phyloP scores from a whole-genome alignment of 2,329 filamentous ascomycete genomes.

The Colletotrichum cereale region DNA sequence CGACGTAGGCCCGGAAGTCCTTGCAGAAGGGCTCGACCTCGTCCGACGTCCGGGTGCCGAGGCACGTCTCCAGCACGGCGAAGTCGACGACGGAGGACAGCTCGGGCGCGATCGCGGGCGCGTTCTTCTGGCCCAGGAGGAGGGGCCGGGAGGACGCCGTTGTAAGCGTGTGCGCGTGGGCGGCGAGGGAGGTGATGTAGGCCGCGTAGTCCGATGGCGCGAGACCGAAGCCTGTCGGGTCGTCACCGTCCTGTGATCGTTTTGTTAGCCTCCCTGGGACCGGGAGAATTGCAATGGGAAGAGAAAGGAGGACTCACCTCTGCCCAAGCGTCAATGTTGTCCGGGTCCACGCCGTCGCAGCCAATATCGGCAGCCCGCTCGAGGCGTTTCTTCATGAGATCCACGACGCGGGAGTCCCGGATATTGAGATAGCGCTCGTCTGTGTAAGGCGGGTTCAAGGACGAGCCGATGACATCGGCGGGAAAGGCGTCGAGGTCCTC shows the following conservation, averaged over 20 bases:
- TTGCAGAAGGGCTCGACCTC: conserved; percentile 47
- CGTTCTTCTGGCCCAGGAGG: conserved; percentile 52
- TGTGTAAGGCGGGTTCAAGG: conserved; percentile 45
- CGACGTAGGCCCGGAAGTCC: conserved; percentile 48
- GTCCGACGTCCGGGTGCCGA: conserved; percentile 36
- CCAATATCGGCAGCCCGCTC: conserved; percentile 46
- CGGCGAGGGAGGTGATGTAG: conserved; percentile 48
- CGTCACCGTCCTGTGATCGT: conserved; percentile 41
- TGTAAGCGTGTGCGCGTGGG: conserved; percentile 48
- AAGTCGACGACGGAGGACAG: conserved; percentile 49
- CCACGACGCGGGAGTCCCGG: conserved; percentile 43
- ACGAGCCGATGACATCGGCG: conserved; percentile 43
- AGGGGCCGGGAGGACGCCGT: conserved; percentile 43
- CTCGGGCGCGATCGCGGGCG: conserved; percentile 44
- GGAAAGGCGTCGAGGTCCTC: conserved; percentile 43
- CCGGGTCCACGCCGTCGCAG: conserved; percentile 52
- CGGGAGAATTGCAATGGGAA: neutral
- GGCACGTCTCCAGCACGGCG: conserved; percentile 53
- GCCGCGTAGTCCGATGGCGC: conserved; percentile 46
- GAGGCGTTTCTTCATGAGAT: conserved; percentile 49
- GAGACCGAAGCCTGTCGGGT: conserved; percentile 48
- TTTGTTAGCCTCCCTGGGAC: neutral
- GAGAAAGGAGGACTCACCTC: conserved; percentile 26
- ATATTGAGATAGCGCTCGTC: conserved; percentile 50
- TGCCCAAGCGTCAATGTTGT: conserved; percentile 51